These are phyloP conservation scores for Sungouiella thailandica DNA, from an alignment of 805 yeast species.

Conservation along the genomic window DNA sequence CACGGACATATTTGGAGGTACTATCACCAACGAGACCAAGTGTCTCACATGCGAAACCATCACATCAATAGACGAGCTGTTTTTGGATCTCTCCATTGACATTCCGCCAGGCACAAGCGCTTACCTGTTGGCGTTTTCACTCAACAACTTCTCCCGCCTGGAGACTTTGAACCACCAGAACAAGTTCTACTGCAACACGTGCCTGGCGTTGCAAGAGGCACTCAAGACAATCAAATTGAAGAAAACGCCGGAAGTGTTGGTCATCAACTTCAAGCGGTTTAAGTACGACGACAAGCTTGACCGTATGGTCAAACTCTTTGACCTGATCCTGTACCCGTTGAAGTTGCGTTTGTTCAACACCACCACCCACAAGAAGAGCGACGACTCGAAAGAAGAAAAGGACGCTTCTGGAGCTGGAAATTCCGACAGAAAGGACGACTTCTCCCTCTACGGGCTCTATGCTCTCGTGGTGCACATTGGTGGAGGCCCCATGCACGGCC, in stretches of 20 bases:
- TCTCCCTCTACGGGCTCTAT: conserved; percentile 64
- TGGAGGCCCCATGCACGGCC: conserved; percentile 97
- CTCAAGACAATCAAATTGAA: conserved; percentile 81
- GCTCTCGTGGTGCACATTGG: conserved; percentile 93
- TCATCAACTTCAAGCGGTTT: conserved; percentile 86
- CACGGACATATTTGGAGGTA: conserved; percentile 76
- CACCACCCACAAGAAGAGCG: conserved; percentile 22
- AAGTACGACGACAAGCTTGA: conserved; percentile 82
- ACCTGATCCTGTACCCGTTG: conserved; percentile 77
- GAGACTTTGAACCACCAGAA: conserved; percentile 84
- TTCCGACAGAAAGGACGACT: conserved; percentile 23
- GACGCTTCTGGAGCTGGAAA: background rate
- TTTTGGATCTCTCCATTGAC: conserved; percentile 83
- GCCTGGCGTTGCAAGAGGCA: conserved; percentile 90
- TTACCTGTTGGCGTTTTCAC: conserved; percentile 68
- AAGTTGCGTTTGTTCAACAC: conserved; percentile 66
- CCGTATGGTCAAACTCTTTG: conserved; percentile 79
- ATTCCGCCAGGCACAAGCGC: conserved; percentile 55
- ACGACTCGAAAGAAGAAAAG: background rate
- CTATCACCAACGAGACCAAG: conserved; percentile 78
- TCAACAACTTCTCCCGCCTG: conserved; percentile 76
- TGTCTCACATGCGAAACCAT: conserved; percentile 85
- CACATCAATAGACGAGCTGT: conserved; percentile 78
- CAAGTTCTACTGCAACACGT: conserved; percentile 88
- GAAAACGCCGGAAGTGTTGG: conserved; percentile 69